A percentile compares a stretch with the other conserved stretches of the same genome.
These are phyloP conservation scores for Mycena metata DNA, from an alignment of 768 basidiomycete genomes.

Conservation along the genomic window DNA sequence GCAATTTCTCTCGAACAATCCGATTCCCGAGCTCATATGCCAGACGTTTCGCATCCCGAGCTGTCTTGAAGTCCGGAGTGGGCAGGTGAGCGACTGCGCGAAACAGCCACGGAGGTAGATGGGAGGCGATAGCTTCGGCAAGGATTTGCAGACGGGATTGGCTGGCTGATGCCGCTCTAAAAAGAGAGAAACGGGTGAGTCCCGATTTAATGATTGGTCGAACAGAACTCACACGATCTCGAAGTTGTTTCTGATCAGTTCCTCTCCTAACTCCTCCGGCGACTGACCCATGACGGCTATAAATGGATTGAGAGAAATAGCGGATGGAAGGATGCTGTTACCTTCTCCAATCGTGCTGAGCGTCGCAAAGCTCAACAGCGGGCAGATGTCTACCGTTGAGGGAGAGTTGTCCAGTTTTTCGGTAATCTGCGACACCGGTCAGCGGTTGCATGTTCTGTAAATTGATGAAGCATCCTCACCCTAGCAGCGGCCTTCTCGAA, in stretches of 20 bases:
- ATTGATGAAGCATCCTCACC: not conserved
- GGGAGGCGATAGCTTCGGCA: not conserved
- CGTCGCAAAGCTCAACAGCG: not conserved
- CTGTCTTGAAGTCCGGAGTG: not conserved
- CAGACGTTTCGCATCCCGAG: not conserved
- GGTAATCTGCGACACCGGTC: not conserved
- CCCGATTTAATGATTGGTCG: too few relatives aligned
- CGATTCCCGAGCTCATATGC: not conserved
- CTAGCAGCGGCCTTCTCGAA: not conserved
- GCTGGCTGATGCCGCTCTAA: not conserved
- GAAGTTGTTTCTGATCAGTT: not conserved
- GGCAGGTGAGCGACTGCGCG: not conserved
- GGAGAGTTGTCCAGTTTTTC: not conserved
- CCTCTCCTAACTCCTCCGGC: not conserved
- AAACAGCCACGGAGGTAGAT: not conserved
- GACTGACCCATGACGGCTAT: not conserved
- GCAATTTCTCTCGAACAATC: not conserved
- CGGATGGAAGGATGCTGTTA: not conserved
- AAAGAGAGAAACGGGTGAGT: not conserved
- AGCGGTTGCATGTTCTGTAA: not conserved
- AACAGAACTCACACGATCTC: not conserved
- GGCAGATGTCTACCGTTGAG: not conserved
- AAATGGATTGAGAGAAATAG: not conserved
- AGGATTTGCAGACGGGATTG: not conserved
- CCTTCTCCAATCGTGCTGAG: constrained; percentile 6